These are phyloP conservation scores for Hippophae gyantsensis DNA, from an alignment of 306 rosid species.

Conservation along the genomic window DNA sequence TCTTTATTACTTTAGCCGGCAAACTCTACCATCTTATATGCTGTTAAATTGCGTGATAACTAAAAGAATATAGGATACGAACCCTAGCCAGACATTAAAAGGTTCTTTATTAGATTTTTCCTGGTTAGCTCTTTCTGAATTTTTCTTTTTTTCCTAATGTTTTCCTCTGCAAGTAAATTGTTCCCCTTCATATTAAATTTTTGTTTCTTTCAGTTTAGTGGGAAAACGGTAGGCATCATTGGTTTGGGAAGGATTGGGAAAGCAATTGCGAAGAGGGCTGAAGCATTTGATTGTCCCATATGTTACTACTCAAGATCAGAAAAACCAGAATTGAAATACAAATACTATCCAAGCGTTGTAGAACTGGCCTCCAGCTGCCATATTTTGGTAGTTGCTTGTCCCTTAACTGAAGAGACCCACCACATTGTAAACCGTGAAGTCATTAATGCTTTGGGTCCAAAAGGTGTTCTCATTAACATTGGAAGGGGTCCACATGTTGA, in stretches of 20 bases:
- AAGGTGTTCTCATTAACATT: slow-evolving; percentile 62
- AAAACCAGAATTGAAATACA: slow-evolving; percentile 46
- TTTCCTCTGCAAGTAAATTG: background rate
- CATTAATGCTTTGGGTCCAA: slow-evolving; percentile 63
- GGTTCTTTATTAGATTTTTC: background rate
- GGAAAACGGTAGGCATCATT: slow-evolving; percentile 71
- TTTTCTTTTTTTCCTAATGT: background rate
- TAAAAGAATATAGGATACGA: too few relatives aligned
- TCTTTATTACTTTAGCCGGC: too few relatives aligned
- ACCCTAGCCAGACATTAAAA: too few relatives aligned
- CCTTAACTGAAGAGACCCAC: slow-evolving; percentile 51
- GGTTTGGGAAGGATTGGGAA: slow-evolving; percentile 80
- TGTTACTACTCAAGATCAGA: slow-evolving; percentile 51
- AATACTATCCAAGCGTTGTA: slow-evolving; percentile 57
- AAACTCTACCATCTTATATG: too few relatives aligned
- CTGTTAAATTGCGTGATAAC: too few relatives aligned
- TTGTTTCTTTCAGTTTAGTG: slow-evolving; percentile 53
- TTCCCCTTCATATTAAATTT: background rate
- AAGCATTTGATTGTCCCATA: slow-evolving; percentile 65
- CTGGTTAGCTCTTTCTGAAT: background rate
- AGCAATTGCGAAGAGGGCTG: slow-evolving; percentile 74
- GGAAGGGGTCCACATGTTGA: slow-evolving; percentile 90
- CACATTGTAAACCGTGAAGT: slow-evolving; percentile 63
- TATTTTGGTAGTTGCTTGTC: slow-evolving; percentile 72
- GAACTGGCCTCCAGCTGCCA: slow-evolving; percentile 69